phyloP scores from a whole-genome alignment of 2,329 filamentous ascomycete genomes.

The Ophiostoma sp. region DNA sequence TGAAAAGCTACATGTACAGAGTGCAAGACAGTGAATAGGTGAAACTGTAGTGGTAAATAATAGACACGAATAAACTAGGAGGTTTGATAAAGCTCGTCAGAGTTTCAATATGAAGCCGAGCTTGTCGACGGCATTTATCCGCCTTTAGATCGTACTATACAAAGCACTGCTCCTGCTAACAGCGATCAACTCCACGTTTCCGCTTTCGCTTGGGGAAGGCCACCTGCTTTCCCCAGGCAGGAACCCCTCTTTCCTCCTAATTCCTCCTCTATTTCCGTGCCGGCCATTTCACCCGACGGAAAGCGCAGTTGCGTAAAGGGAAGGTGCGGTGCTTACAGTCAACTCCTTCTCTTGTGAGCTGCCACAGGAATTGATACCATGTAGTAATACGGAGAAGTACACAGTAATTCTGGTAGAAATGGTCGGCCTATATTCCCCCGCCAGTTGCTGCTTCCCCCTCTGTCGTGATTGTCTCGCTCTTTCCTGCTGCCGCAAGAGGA shows the following conservation, averaged over 20 bases:
- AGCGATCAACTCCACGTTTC: conserved; percentile 16
- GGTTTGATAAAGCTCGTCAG: no score
- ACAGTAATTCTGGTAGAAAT: not conserved
- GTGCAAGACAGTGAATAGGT: no score
- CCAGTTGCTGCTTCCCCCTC: not conserved
- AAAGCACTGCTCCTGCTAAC: no score
- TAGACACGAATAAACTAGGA: no score
- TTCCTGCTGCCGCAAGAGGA: not conserved
- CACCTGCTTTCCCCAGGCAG: not conserved
- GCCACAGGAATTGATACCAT: not conserved
- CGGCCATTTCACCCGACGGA: conserved; percentile 4
- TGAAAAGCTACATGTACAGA: no score
- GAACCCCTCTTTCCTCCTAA: conserved; percentile 12
- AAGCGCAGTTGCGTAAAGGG: not conserved
- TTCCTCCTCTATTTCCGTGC: not conserved
- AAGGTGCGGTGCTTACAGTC: not conserved
- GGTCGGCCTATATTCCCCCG: not conserved
- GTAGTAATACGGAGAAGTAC: not conserved
- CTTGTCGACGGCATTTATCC: conserved; percentile 1
- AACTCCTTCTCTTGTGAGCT: not conserved
- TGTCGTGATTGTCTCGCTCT: not conserved
- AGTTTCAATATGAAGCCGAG: not conserved
- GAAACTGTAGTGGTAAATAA: no score
- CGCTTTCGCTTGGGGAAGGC: conserved; percentile 7
- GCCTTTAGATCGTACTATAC: not conserved